phyloP scores from a whole-genome alignment of 768 basidiomycete genomes.

The Leccinum subgranulosum region DNA sequence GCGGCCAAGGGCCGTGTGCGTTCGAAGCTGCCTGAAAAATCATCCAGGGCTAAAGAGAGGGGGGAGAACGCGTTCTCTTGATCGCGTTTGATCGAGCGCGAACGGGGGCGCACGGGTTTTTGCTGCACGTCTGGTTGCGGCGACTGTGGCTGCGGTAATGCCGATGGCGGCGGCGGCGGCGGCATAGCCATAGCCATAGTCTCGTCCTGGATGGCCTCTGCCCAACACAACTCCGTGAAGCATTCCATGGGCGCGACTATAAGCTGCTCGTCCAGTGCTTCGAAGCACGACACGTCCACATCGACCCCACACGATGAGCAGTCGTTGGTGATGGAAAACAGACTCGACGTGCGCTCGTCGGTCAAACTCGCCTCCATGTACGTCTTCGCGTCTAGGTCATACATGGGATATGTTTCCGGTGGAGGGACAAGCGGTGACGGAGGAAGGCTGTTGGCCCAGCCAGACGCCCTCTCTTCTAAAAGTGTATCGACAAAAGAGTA shows the following conservation, averaged over 20 bases:
- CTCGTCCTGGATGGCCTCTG: slow-evolving; percentile 32
- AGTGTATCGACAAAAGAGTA: slow-evolving; percentile 14
- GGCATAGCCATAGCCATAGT: neutral
- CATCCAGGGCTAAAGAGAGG: neutral
- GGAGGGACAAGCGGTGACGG: slow-evolving; percentile 6
- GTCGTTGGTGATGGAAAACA: slow-evolving; percentile 18
- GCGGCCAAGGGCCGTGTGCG: slow-evolving; percentile 15
- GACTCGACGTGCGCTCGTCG: slow-evolving; percentile 5
- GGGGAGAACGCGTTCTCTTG: neutral
- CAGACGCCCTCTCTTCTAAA: slow-evolving; percentile 16
- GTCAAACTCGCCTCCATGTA: neutral
- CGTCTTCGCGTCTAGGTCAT: slow-evolving; percentile 3
- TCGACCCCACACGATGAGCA: slow-evolving; percentile 30
- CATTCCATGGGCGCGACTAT: slow-evolving; percentile 36
- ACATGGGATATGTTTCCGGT: slow-evolving; percentile 8
- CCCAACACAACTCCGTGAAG: slow-evolving; percentile 42
- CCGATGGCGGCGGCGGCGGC: too few species aligned
- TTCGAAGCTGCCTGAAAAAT: slow-evolving; percentile 9
- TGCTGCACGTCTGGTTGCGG: neutral
- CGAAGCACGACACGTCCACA: slow-evolving; percentile 36
- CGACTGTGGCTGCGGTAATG: neutral
- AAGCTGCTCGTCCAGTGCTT: slow-evolving; percentile 39
- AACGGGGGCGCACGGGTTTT: slow-evolving; percentile 1
- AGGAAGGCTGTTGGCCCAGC: slow-evolving; percentile 20
- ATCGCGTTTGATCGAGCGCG: slow-evolving; percentile 18